Conservation (phyloP, 129 eudicot genomes). For the Flaveria trinervia region DNA sequence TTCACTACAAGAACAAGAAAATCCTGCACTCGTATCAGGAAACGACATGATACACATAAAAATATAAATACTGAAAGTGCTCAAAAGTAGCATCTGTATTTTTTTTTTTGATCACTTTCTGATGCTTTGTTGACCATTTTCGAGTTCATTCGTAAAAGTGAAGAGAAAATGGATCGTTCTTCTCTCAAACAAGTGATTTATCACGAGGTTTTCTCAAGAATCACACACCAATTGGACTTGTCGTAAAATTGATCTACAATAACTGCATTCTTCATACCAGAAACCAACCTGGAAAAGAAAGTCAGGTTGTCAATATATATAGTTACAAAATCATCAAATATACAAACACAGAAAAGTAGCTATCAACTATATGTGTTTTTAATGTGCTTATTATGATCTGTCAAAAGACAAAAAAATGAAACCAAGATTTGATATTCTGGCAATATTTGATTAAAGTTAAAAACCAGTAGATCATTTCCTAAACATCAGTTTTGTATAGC, state of each 20-base stretch:
- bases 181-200: neutral
- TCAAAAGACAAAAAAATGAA: too few relatives aligned
- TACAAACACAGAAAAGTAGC: too few relatives aligned
- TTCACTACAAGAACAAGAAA: slow-evolving; percentile 18
- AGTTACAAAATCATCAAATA: too few relatives aligned
- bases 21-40: slow-evolving; percentile 21
- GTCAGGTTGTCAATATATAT: too few relatives aligned
- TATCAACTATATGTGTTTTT: neutral
- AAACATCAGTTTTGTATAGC: neutral
- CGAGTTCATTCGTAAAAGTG: neutral
- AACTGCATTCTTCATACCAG: too few relatives aligned
- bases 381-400: neutral
- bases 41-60: slow-evolving; percentile 22
- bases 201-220: slow-evolving; percentile 5
- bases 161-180: neutral
- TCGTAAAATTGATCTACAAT: too few relatives aligned
- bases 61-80: slow-evolving; percentile 7
- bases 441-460: neutral
- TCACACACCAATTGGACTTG: too few relatives aligned
- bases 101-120: slow-evolving; percentile 18
- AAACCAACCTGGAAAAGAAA: too few relatives aligned
- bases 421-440: neutral
- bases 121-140: slow-evolving; percentile 15
- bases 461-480: neutral
- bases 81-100: slow-evolving; percentile 9